These are phyloP conservation scores for Tulasnella sp. DNA, from an alignment of 768 basidiomycete genomes.

Conservation along the genomic window DNA sequence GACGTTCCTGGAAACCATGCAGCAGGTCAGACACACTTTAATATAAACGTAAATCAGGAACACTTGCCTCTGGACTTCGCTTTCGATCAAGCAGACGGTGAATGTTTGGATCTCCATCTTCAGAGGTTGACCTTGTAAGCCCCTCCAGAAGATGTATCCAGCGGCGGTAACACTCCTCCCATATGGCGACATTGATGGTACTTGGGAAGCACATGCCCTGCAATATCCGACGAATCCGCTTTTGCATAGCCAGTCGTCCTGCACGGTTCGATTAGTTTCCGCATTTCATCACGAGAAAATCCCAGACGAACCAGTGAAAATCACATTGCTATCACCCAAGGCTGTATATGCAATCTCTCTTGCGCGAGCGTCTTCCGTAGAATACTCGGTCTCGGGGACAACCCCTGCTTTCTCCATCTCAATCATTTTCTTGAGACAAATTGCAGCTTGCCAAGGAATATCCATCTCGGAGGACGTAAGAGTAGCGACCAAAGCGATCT, in stretches of 20 bases:
- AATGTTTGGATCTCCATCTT: slow-evolving; percentile 26
- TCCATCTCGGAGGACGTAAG: slow-evolving; percentile 69
- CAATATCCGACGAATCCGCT: slow-evolving; percentile 72
- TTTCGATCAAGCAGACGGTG: slow-evolving; percentile 24
- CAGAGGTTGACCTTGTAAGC: slow-evolving; percentile 47
- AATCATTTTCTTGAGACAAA: slow-evolving; percentile 68
- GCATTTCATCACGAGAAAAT: neutral
- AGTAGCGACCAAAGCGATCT: slow-evolving; percentile 72
- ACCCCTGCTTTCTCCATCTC: slow-evolving; percentile 62
- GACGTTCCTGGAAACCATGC: slow-evolving; percentile 57
- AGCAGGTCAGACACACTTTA: neutral
- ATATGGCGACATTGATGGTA: slow-evolving; percentile 73
- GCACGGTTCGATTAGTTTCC: neutral
- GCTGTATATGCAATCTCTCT: slow-evolving; percentile 32
- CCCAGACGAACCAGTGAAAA: slow-evolving; percentile 62
- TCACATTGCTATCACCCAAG: slow-evolving; percentile 67
- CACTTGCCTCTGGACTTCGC: slow-evolving; percentile 26
- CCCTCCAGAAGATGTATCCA: slow-evolving; percentile 68
- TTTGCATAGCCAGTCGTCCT: slow-evolving; percentile 82
- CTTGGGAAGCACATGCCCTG: slow-evolving; percentile 65
- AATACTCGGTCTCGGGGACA: slow-evolving; percentile 7
- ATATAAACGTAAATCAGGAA: neutral
- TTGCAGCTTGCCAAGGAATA: slow-evolving; percentile 69
- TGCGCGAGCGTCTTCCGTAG: slow-evolving; percentile 26
- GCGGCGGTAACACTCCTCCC: slow-evolving; percentile 80